These are phyloP conservation scores for Blastobotrys ciferrii DNA, from an alignment of 1,139 yeast species.

Conservation along the genomic window DNA sequence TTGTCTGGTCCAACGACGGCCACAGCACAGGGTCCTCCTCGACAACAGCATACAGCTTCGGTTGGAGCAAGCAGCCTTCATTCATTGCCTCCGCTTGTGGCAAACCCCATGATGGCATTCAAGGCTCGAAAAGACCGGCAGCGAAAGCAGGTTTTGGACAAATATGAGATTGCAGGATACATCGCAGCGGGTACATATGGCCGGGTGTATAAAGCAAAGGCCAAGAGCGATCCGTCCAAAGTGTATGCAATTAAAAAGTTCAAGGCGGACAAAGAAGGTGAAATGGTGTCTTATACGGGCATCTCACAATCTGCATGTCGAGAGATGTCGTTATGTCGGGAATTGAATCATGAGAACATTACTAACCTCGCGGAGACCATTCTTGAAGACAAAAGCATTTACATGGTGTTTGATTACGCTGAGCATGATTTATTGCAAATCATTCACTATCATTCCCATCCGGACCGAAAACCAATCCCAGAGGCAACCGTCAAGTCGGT, in stretches of 20 bases:
- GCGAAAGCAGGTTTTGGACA: slow-evolving; percentile 69
- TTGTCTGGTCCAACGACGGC: background rate
- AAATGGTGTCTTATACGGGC: slow-evolving; percentile 85
- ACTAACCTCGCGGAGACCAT: slow-evolving; percentile 79
- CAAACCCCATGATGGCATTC: slow-evolving; percentile 38
- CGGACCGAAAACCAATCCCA: slow-evolving; percentile 76
- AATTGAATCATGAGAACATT: slow-evolving; percentile 73
- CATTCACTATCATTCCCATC: slow-evolving; percentile 90
- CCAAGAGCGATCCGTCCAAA: slow-evolving; percentile 24
- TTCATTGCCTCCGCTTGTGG: slow-evolving; percentile 27
- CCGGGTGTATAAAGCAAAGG: slow-evolving; percentile 83
- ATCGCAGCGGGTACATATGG: slow-evolving; percentile 99
- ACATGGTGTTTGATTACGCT: slow-evolving; percentile 93
- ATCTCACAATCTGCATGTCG: slow-evolving; percentile 94
- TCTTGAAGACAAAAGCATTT: slow-evolving; percentile 86
- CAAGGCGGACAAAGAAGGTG: slow-evolving; percentile 92
- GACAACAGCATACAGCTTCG: background rate
- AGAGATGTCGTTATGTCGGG: slow-evolving; percentile 94
- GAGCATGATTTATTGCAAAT: slow-evolving; percentile 93
- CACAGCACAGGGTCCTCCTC: background rate
- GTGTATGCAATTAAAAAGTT: slow-evolving; percentile 85
- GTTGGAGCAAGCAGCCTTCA: slow-evolving; percentile 1
- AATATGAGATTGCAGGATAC: slow-evolving; percentile 86
- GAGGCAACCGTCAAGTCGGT: slow-evolving; percentile 75
- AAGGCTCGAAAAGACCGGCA: slow-evolving; percentile 61